Percentiles rank a stretch among this genome's conserved stretches.
phyloP scores from a whole-genome alignment of 805 yeast genomes.

The Kluyveromyces starmeri region DNA sequence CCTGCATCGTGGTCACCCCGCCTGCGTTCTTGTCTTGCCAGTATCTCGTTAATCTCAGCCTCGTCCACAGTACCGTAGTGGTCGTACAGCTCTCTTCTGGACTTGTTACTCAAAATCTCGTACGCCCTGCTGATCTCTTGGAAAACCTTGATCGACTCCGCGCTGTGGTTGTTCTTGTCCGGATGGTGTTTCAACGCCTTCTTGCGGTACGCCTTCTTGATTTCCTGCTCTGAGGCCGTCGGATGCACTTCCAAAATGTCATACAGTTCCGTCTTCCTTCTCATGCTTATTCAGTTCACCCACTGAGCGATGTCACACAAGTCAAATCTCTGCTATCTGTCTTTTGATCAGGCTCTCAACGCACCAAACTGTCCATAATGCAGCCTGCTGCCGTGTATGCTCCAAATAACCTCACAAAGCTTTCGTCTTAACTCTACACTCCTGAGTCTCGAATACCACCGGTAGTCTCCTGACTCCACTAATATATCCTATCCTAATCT shows the following conservation, averaged over 20 bases:
- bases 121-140: slow-evolving; percentile 61
- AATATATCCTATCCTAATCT: too few species aligned
- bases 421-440: too few species aligned
- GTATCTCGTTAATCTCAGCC: slow-evolving; percentile 8
- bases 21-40: slow-evolving; percentile 5
- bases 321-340: too few species aligned
- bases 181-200: slow-evolving; percentile 54
- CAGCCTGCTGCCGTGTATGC: too few species aligned
- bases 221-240: slow-evolving; percentile 38
- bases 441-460: too few species aligned
- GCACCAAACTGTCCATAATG: too few species aligned
- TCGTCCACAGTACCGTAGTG: slow-evolving; percentile 34
- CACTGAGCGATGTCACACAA: too few species aligned
- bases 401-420: too few species aligned
- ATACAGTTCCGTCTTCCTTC: slow-evolving; percentile 30
- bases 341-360: too few species aligned
- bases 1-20: slow-evolving; percentile 2
- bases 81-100: slow-evolving; percentile 43
- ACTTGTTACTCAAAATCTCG: slow-evolving; percentile 44
- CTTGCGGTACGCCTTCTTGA: slow-evolving; percentile 47
- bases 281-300: slow-evolving; percentile 2
- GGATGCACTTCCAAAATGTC: slow-evolving; percentile 49
- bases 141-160: slow-evolving; percentile 44
- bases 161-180: slow-evolving; percentile 47
- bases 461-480: too few species aligned